phyloP scores from a whole-genome alignment of 345 rosid genomes.

The Citrus maxima region DNA sequence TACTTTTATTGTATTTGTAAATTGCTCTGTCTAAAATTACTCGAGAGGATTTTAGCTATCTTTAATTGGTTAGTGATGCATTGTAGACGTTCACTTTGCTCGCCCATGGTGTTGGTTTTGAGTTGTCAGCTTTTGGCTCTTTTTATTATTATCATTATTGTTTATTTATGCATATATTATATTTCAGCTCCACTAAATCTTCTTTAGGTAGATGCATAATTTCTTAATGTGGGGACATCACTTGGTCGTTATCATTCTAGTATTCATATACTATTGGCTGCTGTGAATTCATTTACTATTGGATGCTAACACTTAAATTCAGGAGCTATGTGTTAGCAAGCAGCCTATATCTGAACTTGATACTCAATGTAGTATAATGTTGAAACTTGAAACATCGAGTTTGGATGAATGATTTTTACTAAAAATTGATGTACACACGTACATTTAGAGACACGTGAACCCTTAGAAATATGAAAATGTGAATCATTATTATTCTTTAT shows the following conservation, averaged over 20 bases:
- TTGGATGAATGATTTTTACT: neutral
- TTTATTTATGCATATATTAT: no score
- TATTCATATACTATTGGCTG: neutral
- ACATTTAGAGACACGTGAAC: neutral
- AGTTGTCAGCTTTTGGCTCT: no score
- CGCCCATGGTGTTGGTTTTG: no score
- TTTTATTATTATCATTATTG: no score
- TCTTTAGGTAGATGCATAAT: no score
- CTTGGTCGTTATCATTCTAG: neutral
- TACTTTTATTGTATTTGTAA: slow-evolving; percentile 8
- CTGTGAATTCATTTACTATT: neutral
- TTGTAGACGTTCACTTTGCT: no score
- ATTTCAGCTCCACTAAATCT: no score
- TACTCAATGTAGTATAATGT: neutral
- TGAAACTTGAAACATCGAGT: neutral
- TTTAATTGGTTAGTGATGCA: no score
- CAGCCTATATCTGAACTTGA: neutral
- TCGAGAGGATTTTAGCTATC: neutral
- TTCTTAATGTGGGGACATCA: neutral
- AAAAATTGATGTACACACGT: neutral
- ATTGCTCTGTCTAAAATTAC: slow-evolving; percentile 11
- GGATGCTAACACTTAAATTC: neutral
- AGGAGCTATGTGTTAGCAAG: neutral
- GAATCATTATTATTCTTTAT: neutral
- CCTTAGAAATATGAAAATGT: neutral